phyloP scores from a whole-genome alignment of 805 yeast genomes.

The Yamadazyma olivae region DNA sequence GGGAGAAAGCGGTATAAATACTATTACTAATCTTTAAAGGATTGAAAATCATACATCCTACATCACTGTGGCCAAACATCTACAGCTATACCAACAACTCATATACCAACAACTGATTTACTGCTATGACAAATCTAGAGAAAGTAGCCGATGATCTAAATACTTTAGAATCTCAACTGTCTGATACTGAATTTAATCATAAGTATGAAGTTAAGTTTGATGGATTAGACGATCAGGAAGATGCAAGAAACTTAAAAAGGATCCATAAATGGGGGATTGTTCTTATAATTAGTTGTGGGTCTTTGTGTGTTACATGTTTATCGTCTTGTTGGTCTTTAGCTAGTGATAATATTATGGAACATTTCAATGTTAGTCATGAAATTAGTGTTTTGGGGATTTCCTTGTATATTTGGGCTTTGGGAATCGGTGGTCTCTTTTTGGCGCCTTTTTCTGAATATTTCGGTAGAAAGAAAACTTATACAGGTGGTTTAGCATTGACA shows the following conservation, averaged over 20 bases:
- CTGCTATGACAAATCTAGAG: too few relatives aligned
- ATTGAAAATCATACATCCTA: too few relatives aligned
- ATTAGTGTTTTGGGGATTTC: slow-evolving; percentile 25
- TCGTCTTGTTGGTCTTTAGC: slow-evolving; percentile 30
- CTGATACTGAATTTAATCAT: too few relatives aligned
- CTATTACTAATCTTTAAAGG: too few relatives aligned
- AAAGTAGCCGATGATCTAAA: too few relatives aligned
- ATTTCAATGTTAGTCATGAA: slow-evolving; percentile 22
- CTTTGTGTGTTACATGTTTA: slow-evolving; percentile 25
- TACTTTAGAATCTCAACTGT: too few relatives aligned
- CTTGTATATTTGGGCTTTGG: slow-evolving; percentile 25
- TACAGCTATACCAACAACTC: too few relatives aligned
- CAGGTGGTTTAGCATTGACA: slow-evolving; percentile 22
- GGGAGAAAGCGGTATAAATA: too few relatives aligned
- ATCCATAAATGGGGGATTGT: slow-evolving; percentile 26
- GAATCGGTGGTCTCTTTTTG: slow-evolving; percentile 33
- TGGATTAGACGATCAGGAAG: slow-evolving; percentile 24
- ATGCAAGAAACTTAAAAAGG: slow-evolving; percentile 18
- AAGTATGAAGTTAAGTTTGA: slow-evolving; percentile 19
- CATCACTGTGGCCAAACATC: too few relatives aligned
- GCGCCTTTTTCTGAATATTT: slow-evolving; percentile 62
- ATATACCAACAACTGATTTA: too few relatives aligned
- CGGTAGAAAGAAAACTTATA: slow-evolving; percentile 56
- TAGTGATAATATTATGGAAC: slow-evolving; percentile 17
- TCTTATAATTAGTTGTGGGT: slow-evolving; percentile 17